Evolutionary conservation across 306 rosid species (phyloP), one percentile per base, ranked within the genome.

Genomic region (Cucurbita maxima): DNA sequence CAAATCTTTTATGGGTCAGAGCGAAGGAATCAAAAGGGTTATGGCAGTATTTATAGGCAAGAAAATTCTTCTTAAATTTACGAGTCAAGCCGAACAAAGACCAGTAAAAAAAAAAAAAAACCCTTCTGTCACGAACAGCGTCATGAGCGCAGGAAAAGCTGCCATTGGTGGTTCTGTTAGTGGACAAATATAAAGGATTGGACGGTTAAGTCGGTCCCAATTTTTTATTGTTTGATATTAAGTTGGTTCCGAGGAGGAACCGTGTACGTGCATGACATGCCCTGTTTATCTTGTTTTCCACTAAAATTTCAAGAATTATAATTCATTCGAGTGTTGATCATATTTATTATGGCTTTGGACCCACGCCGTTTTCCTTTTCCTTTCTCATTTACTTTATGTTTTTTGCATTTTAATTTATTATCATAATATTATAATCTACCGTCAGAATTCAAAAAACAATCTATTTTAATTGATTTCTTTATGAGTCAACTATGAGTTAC

Each of bases 131-230:
- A 62, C n/a, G 1, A 63, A 40, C 16, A 41, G 41, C 34, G 36
- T 63, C 41, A 40, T 38, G 4, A 41, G 8, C 18, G 4, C 15
- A 63, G 16, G 34, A 63, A 63, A 38, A 14, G 37, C 47, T 37
- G 47, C 68, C 44, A 61, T 61, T 63, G 52, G 50, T 63, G 2
- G 4, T n/a, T 63, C 14, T 38, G 25, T 16, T 14, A 63, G 51
- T 16, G 5, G 52, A 63, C 71, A 40, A 38, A 41, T 10, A 41
- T 8, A 4, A 63, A 41, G 34, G 15, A 63, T 10, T 63, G 71
- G 71, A 63, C 71, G 71, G 71, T 63, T 63, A 63, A 63, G 71
- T 63, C 71, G 71, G 71, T 63, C 71, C 18, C 15, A 5, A 8
- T 41, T 40, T 4, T 62, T 38, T 3, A 41, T 30, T 60, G 2